phyloP scores from a whole-genome alignment of 73 alveolate genomes.

The Blepharisma japonicum region DNA sequence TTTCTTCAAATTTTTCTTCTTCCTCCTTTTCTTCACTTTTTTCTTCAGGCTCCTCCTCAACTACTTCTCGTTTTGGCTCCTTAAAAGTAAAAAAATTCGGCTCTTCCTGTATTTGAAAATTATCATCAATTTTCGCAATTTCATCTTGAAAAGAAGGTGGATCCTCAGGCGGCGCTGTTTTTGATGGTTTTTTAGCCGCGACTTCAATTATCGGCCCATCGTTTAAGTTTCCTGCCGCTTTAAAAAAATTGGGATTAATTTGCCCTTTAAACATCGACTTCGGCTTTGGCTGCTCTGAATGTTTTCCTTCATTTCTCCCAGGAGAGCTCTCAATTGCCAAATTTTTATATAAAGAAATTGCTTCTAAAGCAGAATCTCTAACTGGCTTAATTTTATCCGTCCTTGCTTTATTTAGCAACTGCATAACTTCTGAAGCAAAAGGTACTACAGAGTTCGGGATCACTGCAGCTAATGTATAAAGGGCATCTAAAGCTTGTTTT shows the following conservation, averaged over 20 bases:
- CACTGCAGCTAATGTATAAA: slow-evolving; percentile 86
- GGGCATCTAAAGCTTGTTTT: slow-evolving; percentile 81
- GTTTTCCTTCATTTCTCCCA: no score
- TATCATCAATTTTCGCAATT: no score
- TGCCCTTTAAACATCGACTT: slow-evolving; percentile 28
- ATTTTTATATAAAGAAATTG: slow-evolving; percentile 51
- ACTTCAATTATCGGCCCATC: slow-evolving; percentile 8
- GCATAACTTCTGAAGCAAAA: slow-evolving; percentile 69
- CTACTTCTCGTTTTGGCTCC: no score
- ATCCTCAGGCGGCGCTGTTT: background rate
- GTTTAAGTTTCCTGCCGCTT: slow-evolving; percentile 10
- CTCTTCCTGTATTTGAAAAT: no score
- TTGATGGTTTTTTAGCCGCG: background rate
- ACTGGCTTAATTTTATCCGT: slow-evolving; percentile 92
- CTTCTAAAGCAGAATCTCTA: slow-evolving; percentile 83
- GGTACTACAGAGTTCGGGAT: slow-evolving; percentile 73
- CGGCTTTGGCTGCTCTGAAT: background rate
- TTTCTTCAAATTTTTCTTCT: background rate
- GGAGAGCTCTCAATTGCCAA: slow-evolving; percentile 3
- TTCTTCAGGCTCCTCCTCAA: background rate
- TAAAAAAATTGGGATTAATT: slow-evolving; percentile 24
- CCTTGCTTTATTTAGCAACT: slow-evolving; percentile 74
- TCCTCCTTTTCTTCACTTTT: background rate
- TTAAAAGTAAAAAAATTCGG: no score
- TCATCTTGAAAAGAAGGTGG: no score